Base-by-base conservation (phyloP, 495 filamentous ascomycete genomes). In the Hypoxylon crocopeplum region DNA sequence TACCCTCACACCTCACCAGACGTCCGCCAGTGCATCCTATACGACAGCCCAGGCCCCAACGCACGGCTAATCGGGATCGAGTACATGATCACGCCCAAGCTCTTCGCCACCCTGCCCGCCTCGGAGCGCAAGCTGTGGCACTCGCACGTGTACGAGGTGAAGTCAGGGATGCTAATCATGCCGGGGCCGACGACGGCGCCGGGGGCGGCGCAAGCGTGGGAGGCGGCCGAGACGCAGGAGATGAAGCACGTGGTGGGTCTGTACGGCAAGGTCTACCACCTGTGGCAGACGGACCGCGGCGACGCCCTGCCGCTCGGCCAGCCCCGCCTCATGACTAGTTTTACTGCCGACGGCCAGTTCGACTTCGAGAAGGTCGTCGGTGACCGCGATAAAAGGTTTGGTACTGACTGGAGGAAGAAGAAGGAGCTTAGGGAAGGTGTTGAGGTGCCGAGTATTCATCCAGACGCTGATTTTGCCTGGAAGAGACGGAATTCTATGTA, bases 221-320 rank as follows among this genome's bases (percentile, higher is more conserved):
- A 94, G 50, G 72, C 69, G 12, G 88, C 89, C 16, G 91, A 96
- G 77, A 89, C 79, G 7, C 80, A 82, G 17, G 90, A 93, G 75
- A 93, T 96, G 91, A 77, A 86, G 60, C 78, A 90, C 55, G 75
- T 93, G 6, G 67, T 86, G 2, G 71, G 78, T 11, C 62, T 93
- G 5, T 96, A 96, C 58, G 92, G 91, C n/a, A 95, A 96, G 72
- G 84, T 87, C n/a, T 96, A 87, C 73, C 92, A 92, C 67, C 75
- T 94, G 44, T 96, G 92, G 92, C 90, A 95, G 79, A 82, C 87
- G 21, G 90, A 95, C 69, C 76, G 84, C n/a, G 91, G 93, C 5
- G 83, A 94, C 66, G 68, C 82, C 59, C 61, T 96, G 61, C 90
- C 91, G 16, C 66, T 94, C 49, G 91, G 91, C 0, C 74, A 77